These are phyloP conservation scores for Clitopilus hobsonii DNA, from an alignment of 768 basidiomycete genomes.

Conservation along the genomic window DNA sequence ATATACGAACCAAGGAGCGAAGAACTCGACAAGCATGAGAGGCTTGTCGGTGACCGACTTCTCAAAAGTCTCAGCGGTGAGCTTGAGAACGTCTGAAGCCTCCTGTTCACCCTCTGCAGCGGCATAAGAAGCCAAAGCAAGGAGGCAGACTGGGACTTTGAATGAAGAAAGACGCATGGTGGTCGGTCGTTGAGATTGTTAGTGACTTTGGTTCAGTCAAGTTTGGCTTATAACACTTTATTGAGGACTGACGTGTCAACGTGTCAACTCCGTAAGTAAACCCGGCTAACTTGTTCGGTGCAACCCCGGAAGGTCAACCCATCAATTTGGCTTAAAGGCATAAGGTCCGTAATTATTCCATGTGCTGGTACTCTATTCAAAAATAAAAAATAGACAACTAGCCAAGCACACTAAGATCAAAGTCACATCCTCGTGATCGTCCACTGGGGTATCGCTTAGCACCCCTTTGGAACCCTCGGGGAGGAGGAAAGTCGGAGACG, in stretches of 20 bases:
- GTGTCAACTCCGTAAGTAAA: constrained; percentile 6
- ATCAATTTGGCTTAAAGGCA: neutral
- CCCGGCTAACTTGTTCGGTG: constrained; percentile 2
- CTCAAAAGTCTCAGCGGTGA: constrained; percentile 70
- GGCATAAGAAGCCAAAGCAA: constrained; percentile 47
- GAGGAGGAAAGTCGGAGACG: constrained; percentile 73
- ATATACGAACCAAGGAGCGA: constrained; percentile 68
- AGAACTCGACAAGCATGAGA: constrained; percentile 92
- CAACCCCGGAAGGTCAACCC: constrained; percentile 4
- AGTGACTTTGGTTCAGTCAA: constrained; percentile 6
- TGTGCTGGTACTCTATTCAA: neutral
- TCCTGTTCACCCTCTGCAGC: constrained; percentile 61
- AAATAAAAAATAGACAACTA: constrained; percentile 5
- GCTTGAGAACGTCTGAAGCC: constrained; percentile 77
- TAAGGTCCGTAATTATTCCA: neutral
- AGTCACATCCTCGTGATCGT: constrained; percentile 64
- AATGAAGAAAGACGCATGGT: constrained; percentile 64
- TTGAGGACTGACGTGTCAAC: constrained; percentile 50
- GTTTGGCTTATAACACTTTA: constrained; percentile 22
- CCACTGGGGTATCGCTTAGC: constrained; percentile 61
- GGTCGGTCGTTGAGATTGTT: constrained; percentile 19
- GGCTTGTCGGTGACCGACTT: constrained; percentile 58
- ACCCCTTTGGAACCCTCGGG: constrained; percentile 52
- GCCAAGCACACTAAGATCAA: constrained; percentile 44
- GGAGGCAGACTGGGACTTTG: constrained; percentile 45